phyloP scores from a whole-genome alignment of 1,139 yeast species.

The Kurtzmaniella quercitrusa region DNA sequence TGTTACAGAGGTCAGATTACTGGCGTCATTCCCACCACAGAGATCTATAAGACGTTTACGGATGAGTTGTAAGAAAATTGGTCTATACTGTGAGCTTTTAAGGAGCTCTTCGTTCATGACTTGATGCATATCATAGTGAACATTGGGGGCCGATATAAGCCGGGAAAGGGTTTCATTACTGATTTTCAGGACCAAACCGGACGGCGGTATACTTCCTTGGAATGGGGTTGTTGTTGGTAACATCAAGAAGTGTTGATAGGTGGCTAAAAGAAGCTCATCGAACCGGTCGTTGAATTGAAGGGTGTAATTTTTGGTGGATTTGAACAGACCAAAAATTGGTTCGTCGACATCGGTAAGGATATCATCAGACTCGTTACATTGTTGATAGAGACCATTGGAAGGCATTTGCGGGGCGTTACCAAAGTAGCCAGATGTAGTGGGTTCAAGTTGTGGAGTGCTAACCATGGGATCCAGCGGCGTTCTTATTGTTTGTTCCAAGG shows the following conservation, averaged over 20 bases:
- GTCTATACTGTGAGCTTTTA: slow-evolving; percentile 31
- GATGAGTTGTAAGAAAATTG: slow-evolving; percentile 40
- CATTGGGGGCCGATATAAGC: slow-evolving; percentile 19
- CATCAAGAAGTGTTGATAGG: slow-evolving; percentile 33
- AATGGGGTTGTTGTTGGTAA: slow-evolving; percentile 47
- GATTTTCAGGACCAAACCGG: slow-evolving; percentile 42
- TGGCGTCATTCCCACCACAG: slow-evolving; percentile 16
- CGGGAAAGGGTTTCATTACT: slow-evolving; percentile 38
- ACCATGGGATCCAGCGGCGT: slow-evolving; percentile 35
- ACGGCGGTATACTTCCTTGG: slow-evolving; percentile 40
- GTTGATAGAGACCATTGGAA: slow-evolving; percentile 18
- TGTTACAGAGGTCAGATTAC: slow-evolving; percentile 3
- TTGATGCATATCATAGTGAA: slow-evolving; percentile 33
- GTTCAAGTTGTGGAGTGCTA: slow-evolving; percentile 10
- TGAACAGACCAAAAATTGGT: slow-evolving; percentile 15
- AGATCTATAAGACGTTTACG: slow-evolving; percentile 40
- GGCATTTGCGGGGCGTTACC: slow-evolving; percentile 4
- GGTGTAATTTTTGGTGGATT: slow-evolving; percentile 28
- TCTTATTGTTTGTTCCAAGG: slow-evolving; percentile 40
- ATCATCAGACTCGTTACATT: slow-evolving; percentile 41
- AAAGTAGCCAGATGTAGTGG: slow-evolving; percentile 2
- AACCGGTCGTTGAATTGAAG: slow-evolving; percentile 33
- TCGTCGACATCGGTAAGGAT: slow-evolving; percentile 40
- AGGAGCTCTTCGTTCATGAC: slow-evolving; percentile 32
- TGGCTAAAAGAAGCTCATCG: slow-evolving; percentile 34